phyloP scores from a whole-genome alignment of 2,329 filamentous ascomycete species.

The Lachnellula suecica region DNA sequence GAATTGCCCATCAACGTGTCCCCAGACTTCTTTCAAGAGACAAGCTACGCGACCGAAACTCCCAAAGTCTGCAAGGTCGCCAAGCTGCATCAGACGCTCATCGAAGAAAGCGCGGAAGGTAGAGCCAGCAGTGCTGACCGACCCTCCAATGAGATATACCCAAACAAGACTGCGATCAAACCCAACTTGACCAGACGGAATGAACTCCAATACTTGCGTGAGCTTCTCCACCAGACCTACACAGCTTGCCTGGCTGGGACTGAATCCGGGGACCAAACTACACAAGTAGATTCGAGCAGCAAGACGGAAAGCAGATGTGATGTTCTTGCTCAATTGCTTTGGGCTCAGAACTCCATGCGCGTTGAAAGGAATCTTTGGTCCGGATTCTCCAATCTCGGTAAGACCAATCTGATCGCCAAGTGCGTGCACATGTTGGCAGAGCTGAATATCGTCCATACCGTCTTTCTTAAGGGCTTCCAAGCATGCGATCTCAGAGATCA shows the following conservation, averaged over 20 bases:
- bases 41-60: conserved; percentile 82
- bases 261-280: conserved; percentile 87
- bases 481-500: conserved; percentile 96
- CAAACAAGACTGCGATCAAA: conserved; percentile 91
- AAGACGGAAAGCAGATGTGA: conserved; percentile 86
- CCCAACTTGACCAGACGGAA: conserved; percentile 77
- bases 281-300: conserved; percentile 96
- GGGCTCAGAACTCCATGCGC: conserved; percentile 75
- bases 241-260: conserved; percentile 71
- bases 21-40: conserved; percentile 82
- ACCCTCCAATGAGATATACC: conserved; percentile 87
- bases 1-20: conserved; percentile 60
- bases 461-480: conserved; percentile 84
- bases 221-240: conserved; percentile 77
- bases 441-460: conserved; percentile 79
- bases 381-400: conserved; percentile 66
- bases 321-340: conserved; percentile 81
- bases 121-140: conserved; percentile 70
- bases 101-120: conserved; percentile 76
- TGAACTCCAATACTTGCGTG: conserved; percentile 72
- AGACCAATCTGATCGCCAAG: conserved; percentile 83
- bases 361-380: conserved; percentile 60
- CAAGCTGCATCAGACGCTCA: conserved; percentile 72
- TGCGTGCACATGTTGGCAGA: conserved; percentile 87
- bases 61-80: conserved; percentile 75